Conservation (phyloP, 2,329 filamentous ascomycete genomes). For the Colletotrichum sidae region DNA sequence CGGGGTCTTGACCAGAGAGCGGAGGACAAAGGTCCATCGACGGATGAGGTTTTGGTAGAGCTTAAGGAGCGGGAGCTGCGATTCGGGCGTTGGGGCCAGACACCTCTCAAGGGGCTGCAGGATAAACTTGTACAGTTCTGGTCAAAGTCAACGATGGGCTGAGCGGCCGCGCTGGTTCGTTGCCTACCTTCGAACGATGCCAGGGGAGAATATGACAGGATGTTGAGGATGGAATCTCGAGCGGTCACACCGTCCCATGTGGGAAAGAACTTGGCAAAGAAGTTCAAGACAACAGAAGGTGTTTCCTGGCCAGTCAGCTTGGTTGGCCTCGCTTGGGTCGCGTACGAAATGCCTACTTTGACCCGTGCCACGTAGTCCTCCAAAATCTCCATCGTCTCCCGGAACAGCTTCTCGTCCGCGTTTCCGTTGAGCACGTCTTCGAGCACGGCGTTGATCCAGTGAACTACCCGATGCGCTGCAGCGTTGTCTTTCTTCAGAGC, state of each 20-base stretch:
- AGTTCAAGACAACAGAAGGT: slow-evolving; percentile 60
- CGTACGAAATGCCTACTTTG: slow-evolving; percentile 58
- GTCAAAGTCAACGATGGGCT: slow-evolving; percentile 38
- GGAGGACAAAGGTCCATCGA: slow-evolving; percentile 64
- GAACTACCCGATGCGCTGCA: slow-evolving; percentile 63
- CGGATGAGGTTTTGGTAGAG: slow-evolving; percentile 77
- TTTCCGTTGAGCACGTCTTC: slow-evolving; percentile 67
- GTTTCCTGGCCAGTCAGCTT: slow-evolving; percentile 36
- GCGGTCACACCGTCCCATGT: slow-evolving; percentile 73
- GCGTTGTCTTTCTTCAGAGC: slow-evolving; percentile 70
- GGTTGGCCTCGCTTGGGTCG: background rate
- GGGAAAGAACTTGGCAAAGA: slow-evolving; percentile 64
- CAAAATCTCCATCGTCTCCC: slow-evolving; percentile 67
- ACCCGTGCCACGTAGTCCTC: slow-evolving; percentile 66
- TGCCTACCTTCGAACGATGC: slow-evolving; percentile 64
- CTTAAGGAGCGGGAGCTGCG: slow-evolving; percentile 69
- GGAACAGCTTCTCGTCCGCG: slow-evolving; percentile 58
- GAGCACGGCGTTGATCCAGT: slow-evolving; percentile 69
- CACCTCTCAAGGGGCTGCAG: slow-evolving; percentile 62
- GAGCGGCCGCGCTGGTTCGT: slow-evolving; percentile 1
- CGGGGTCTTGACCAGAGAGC: slow-evolving; percentile 51
- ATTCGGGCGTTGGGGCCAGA: slow-evolving; percentile 48
- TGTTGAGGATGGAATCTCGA: slow-evolving; percentile 64
- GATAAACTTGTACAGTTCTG: slow-evolving; percentile 63
- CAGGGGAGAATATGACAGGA: slow-evolving; percentile 68